These are phyloP conservation scores for Astrocystis sublimbata DNA, from an alignment of 495 filamentous ascomycete species.

Conservation along the genomic window DNA sequence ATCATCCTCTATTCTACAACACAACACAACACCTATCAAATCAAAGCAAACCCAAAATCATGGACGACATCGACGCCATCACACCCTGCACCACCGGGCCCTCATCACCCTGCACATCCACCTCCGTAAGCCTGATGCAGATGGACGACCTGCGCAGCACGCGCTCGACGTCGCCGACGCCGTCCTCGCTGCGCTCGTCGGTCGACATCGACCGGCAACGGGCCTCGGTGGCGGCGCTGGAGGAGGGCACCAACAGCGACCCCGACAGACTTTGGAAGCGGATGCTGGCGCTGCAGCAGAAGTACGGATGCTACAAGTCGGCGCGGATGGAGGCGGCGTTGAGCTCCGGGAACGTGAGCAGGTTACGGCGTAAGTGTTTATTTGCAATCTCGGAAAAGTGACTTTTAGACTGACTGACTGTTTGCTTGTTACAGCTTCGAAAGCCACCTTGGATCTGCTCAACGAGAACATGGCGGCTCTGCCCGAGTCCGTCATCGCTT, in stretches of 20 bases:
- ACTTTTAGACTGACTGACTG: background rate
- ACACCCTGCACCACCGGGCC: slow-evolving; percentile 28
- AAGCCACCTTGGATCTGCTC: slow-evolving; percentile 43
- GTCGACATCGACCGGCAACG: slow-evolving; percentile 21
- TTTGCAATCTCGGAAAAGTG: background rate
- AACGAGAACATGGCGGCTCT: slow-evolving; percentile 46
- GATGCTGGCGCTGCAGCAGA: slow-evolving; percentile 47
- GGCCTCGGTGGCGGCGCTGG: slow-evolving; percentile 32
- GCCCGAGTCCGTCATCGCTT: slow-evolving; percentile 27
- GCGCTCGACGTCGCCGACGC: slow-evolving; percentile 26
- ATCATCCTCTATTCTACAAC: background rate
- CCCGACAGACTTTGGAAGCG: slow-evolving; percentile 44
- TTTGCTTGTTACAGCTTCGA: slow-evolving; percentile 34
- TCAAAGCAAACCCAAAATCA: background rate
- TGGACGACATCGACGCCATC: slow-evolving; percentile 36
- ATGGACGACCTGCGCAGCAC: slow-evolving; percentile 20
- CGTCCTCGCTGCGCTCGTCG: slow-evolving; percentile 25
- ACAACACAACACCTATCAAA: too few species aligned
- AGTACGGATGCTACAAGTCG: slow-evolving; percentile 48
- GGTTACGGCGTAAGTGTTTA: slow-evolving; percentile 41
- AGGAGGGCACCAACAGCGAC: slow-evolving; percentile 36
- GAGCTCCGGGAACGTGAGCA: slow-evolving; percentile 33
- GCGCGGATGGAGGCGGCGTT: slow-evolving; percentile 47
- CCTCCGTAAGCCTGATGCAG: slow-evolving; percentile 18
- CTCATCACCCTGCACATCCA: too few species aligned